These are phyloP conservation scores for Candida albicans DNA, from an alignment of 1,139 yeast species.

Conservation along the genomic window DNA sequence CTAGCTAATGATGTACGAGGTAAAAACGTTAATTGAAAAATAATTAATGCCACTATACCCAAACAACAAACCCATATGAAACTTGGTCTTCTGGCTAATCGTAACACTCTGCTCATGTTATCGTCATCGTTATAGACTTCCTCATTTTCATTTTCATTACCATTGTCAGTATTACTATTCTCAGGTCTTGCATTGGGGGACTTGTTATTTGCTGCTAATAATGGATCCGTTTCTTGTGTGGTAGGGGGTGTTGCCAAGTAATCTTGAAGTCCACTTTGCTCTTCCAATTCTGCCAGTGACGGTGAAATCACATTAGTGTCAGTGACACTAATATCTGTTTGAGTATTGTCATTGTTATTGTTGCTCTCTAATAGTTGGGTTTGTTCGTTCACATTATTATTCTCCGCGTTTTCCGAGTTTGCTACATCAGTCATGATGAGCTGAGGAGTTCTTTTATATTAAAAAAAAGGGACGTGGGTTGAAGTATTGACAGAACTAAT, in stretches of 20 bases:
- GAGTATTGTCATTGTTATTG: neutral
- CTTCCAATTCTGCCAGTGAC: neutral
- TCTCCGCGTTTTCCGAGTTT: neutral
- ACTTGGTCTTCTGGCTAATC: slow-evolving; percentile 31
- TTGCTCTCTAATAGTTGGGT: neutral
- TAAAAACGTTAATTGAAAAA: slow-evolving; percentile 69
- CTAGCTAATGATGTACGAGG: slow-evolving; percentile 86
- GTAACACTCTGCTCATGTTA: slow-evolving; percentile 17
- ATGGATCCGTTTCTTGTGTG: slow-evolving; percentile 1
- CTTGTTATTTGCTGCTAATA: neutral
- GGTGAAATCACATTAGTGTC: neutral
- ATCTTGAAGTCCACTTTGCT: slow-evolving; percentile 7
- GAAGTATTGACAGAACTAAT: neutral
- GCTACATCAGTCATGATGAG: neutral
- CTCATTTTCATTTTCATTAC: neutral
- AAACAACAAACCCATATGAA: slow-evolving; percentile 55
- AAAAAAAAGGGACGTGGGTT: neutral
- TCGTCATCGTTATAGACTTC: slow-evolving; percentile 14
- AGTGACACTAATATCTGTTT: neutral
- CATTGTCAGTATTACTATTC: neutral
- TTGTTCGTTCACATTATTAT: neutral
- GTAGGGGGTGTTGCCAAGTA: slow-evolving; percentile 9
- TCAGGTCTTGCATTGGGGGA: neutral
- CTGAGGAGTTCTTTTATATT: neutral
- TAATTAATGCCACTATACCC: slow-evolving; percentile 53